Conservation (phyloP, 1,139 yeast species). For the Blastobotrys arbuscula region DNA sequence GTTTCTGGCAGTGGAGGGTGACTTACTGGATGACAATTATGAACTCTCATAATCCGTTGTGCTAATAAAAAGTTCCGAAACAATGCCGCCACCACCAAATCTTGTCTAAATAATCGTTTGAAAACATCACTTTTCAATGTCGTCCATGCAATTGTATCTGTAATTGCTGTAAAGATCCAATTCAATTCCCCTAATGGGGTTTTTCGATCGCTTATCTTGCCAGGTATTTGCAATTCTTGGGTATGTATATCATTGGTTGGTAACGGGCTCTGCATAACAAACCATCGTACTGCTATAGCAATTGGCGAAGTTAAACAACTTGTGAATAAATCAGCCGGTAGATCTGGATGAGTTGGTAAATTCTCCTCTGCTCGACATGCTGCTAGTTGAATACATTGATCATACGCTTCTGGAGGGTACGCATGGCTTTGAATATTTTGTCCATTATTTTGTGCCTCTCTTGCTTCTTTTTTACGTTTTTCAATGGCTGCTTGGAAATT, state of each 20-base stretch:
- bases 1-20: constrained; percentile 89
- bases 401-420: constrained; percentile 57
- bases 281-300: constrained; percentile 89
- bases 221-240: constrained; percentile 59
- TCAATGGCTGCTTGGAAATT: constrained; percentile 89
- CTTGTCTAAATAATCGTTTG: constrained; percentile 88
- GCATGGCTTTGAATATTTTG: constrained; percentile 2
- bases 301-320: constrained; percentile 95
- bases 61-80: constrained; percentile 90
- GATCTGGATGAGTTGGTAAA: constrained; percentile 86
- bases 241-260: constrained; percentile 34
- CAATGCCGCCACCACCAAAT: constrained; percentile 91
- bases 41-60: constrained; percentile 87
- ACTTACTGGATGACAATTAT: constrained; percentile 90
- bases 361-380: constrained; percentile 86
- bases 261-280: constrained; percentile 70
- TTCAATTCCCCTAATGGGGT: constrained; percentile 95
- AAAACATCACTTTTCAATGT: constrained; percentile 81
- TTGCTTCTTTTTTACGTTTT: constrained; percentile 83
- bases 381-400: constrained; percentile 88
- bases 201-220: constrained; percentile 83
- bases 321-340: constrained; percentile 94
- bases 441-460: constrained; percentile 46
- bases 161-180: constrained; percentile 97
- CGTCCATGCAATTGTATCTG: constrained; percentile 98